Evolutionary conservation across 129 eudicot species (phyloP), one percentile per base, ranked within the genome.

Genomic region (Lactuca sativa): DNA sequence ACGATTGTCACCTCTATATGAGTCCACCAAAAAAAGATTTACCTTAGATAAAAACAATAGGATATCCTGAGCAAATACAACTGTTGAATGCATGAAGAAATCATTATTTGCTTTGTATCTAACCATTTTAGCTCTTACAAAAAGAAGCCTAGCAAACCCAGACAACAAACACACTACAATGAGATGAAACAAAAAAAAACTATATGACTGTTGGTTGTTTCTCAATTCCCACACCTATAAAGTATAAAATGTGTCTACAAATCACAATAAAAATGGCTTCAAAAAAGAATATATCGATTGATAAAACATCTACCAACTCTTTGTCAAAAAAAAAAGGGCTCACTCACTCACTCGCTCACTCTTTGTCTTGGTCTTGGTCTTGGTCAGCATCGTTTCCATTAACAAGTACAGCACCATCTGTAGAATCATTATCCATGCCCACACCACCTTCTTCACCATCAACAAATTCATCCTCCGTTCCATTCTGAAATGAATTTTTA

Each of bases 361-460:
- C 2, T 25, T 25, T 25, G 2, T 25, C 30, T 25, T 25, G 30
- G 83, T 84, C 92, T 83, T 84, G 83, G 86, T 84, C 82, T 83
- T 89, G 92, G 58, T 89, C 95, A 48, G 84, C 86, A 75, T 88
- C 96, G 71, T 64, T 83, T 37, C 87, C 92, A 21, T 86, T 86
- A 57, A 89, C 92, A 30, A 89, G 96, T 59, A 86, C 89, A 37
- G 89, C 92, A 57, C 96, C 89, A 81, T 89, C 92, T 37, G 86
- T 86, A 54, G 96, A 86, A 74, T 89, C 96, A 76, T 85, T 89
- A 83, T 89, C 96, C 71, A 83, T 79, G n/a, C 78, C 96, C 55
- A 78, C 77, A 73, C 1, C 60, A 6, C 63, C 80, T 31, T 71
- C 66, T 62, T 62, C 31, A 38, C 55, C 51, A 40, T 69, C 74